Conservation (phyloP, 2,329 filamentous ascomycete species). For the Fusarium udum region DNA sequence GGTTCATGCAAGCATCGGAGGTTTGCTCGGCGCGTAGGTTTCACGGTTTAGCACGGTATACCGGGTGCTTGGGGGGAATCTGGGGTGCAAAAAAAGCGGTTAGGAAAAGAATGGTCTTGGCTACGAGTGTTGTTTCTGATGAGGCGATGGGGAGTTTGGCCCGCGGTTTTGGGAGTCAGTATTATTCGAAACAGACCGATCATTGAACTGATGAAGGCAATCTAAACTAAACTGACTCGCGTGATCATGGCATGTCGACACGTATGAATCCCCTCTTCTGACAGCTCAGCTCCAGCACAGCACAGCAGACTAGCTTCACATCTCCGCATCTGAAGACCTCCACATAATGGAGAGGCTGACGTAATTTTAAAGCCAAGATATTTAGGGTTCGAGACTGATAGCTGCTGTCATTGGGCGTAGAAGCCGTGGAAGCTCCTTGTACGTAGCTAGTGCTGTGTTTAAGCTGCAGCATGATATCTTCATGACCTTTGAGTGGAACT, state of each 20-base stretch:
- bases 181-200: constrained; percentile 34
- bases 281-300: constrained; percentile 1
- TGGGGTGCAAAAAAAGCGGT: constrained; percentile 13
- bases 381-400: constrained; percentile 21
- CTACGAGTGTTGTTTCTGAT: constrained; percentile 31
- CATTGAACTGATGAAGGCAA: constrained; percentile 4
- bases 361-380: constrained; percentile 33
- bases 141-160: constrained; percentile 40
- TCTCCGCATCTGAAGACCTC: constrained; percentile 28
- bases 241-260: constrained; percentile 13
- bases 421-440: constrained; percentile 18
- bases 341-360: constrained; percentile 35
- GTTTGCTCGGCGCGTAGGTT: constrained; percentile 22
- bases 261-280: constrained; percentile 22
- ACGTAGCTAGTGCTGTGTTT: constrained; percentile 9
- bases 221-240: neutral
- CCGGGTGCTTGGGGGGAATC: constrained; percentile 14
- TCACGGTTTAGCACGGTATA: constrained; percentile 14
- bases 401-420: constrained; percentile 11
- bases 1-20: constrained; percentile 2
- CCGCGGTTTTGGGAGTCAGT: constrained; percentile 27
- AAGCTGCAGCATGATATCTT: constrained; percentile 36
- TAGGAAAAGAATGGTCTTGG: constrained; percentile 31
- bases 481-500: constrained; percentile 33
- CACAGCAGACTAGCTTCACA: constrained; percentile 7